Conservation (phyloP, 2,329 filamentous ascomycete species). For the Arthroderma sp. region DNA sequence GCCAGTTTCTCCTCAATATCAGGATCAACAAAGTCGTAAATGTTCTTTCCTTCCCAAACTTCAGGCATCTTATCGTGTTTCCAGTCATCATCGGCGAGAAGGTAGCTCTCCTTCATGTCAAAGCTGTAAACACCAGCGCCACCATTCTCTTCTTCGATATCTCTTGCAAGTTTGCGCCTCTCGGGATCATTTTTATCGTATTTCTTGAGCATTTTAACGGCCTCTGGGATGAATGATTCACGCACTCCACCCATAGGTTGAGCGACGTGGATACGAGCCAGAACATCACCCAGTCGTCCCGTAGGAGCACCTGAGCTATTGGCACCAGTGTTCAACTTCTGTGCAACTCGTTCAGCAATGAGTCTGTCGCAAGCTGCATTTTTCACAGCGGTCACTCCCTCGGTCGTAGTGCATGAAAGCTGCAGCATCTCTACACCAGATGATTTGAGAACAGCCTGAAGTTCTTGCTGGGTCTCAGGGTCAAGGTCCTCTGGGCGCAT, state of each 20-base stretch:
- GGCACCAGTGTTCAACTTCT: constrained; percentile 84
- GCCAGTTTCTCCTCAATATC: constrained; percentile 90
- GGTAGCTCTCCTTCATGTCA: constrained; percentile 78
- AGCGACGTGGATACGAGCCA: constrained; percentile 94
- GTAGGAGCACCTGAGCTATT: constrained; percentile 67
- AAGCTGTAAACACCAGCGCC: constrained; percentile 94
- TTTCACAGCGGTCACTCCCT: constrained; percentile 89
- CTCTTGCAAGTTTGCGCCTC: constrained; percentile 63
- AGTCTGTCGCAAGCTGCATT: constrained; percentile 88
- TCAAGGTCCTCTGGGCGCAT: constrained; percentile 78
- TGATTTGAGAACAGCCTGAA: constrained; percentile 69
- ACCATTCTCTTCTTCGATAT: constrained; percentile 82
- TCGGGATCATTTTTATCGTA: constrained; percentile 86
- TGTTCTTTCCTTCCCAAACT: constrained; percentile 88
- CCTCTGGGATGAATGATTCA: constrained; percentile 82
- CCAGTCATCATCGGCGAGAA: constrained; percentile 81
- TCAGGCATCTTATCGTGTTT: constrained; percentile 94
- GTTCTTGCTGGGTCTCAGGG: constrained; percentile 59
- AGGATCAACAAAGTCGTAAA: constrained; percentile 92
- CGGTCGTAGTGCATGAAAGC: constrained; percentile 85
- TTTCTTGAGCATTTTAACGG: constrained; percentile 66
- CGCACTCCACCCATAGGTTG: constrained; percentile 71
- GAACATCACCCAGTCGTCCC: constrained; percentile 74
- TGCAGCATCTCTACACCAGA: constrained; percentile 88
- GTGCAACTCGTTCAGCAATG: constrained; percentile 81